Base-by-base conservation (phyloP, 768 basidiomycete genomes). In the Tylopilus sp. region DNA sequence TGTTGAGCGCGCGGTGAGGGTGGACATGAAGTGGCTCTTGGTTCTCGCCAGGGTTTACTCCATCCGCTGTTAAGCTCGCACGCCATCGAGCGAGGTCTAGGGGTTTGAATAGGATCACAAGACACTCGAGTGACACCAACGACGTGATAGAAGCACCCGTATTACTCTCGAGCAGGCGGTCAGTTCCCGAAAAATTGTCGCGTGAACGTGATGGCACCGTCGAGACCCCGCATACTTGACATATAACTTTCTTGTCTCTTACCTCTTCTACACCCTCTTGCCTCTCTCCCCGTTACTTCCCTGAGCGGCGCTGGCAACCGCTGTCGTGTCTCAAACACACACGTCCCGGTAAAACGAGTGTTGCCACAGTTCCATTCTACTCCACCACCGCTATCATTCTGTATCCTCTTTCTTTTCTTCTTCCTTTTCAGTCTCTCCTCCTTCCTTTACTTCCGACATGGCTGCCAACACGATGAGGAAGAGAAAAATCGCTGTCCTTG, bases 401-500 rank as follows among this genome's bases (percentile, higher is more conserved):
- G 39, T 61, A 52, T 55, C 55, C 28, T 55, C 48, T 53, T 52
- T 58, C 50, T 50, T 40, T 56, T 47, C 50, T 26, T 51, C 48
- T 52, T 47, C 40, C 51, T 52, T 35, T 42, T 53, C 40, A 31
- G 36, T 48, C 48, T 23, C 39, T 40, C 45, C 43, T 38, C 20
- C 30, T 48, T 22, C 46, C 35, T 28, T 42, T 31, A 40, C 47
- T 44, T 52, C 51, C 60, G 56, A 58, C 22, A 69, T 71, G 68
- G 58, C 69, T 28, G 56, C 69, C 47, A 69, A 58, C 53, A 71
- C 66, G 26, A 71, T 89, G 70, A 88, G 81, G 75, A 88, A 88
- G 75, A 79, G 91, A 67, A 94, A 90, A 76, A 92, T 95, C 56
- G 91, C 89, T 43, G 84, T 91, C 49, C 80, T 93, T 25, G 91